Base-by-base conservation (phyloP, 2,329 filamentous ascomycete genomes). In the Pseudogymnoascus sp. region DNA sequence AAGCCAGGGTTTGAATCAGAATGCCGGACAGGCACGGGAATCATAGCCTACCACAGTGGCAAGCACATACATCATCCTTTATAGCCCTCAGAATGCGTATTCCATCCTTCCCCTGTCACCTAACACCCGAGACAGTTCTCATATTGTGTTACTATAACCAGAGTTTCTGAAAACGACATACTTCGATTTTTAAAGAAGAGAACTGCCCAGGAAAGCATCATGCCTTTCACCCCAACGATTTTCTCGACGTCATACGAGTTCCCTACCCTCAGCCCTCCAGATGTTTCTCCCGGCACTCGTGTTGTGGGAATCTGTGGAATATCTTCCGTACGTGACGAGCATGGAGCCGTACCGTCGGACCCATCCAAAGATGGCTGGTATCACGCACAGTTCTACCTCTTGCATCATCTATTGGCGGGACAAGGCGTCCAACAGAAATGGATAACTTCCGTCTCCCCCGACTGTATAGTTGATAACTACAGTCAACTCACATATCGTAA, bases 181-280 rank as follows among this genome's bases (percentile, higher is more conserved):
- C 14, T 51, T 10, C 10, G 12, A 29, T 51, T 14, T 26, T 51
- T 51, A 4, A 51, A 51, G 45, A 16, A n/a, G 14, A 16, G 45
- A 54, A 16, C 47, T 54, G 4, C 4, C 7, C 4, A 18, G 26
- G 11, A 12, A 31, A 8, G 8, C 45, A 54, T 31, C 3, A 54
- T 54, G 47, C 14, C 47, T 10, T 54, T 54, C 4, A 54, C 47
- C 2, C 47, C 47, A 26, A 18, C 47, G 47, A 31, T 31, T 12
- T 54, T 54, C 47, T 54, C 47, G n/a, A 54, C 47, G 14, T 54
- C 47, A 31, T 54, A 54, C 26, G 47, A 54, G 26, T 54, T 54
- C n/a, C 26, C 47, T 31, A 54, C 8, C n/a, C 11, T 54, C 26
- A 54, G 26, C 11, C 47, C 47, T 16, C 26, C 47, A 31, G 47